Evolutionary conservation across 1,284 basidiomycete species (phyloP).

Genomic region (Ceratobasidium sp.): DNA sequence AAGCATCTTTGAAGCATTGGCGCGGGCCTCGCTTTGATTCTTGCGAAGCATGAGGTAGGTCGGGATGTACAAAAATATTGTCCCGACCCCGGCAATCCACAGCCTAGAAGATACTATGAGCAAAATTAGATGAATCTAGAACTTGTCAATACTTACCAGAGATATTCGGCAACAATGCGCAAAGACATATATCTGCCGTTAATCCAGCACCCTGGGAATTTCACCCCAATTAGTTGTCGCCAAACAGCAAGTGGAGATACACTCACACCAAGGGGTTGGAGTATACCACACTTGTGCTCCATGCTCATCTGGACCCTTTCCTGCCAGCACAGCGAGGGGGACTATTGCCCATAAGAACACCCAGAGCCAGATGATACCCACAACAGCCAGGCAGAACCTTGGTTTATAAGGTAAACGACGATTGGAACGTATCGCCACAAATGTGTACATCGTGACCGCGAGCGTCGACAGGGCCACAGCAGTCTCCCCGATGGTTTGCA

Average conservation of each 20-base stretch:
- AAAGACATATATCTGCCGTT: constrained; percentile 7
- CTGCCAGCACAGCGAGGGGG: neutral
- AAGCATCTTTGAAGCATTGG: constrained; percentile 17
- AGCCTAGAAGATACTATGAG: neutral
- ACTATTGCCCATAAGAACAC: constrained; percentile 10
- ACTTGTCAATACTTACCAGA: neutral
- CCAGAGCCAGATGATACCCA: constrained; percentile 9
- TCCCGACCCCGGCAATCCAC: constrained; percentile 17
- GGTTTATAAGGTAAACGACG: constrained; percentile 1
- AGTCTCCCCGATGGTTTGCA: constrained; percentile 47
- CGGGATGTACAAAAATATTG: constrained; percentile 4
- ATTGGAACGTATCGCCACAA: constrained; percentile 35
- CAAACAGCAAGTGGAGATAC: neutral
- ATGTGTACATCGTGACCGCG: constrained; percentile 46
- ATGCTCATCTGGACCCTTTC: neutral
- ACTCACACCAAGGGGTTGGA: constrained; percentile 24
- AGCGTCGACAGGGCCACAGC: constrained; percentile 45
- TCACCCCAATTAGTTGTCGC: too few species aligned
- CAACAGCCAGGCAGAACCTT: constrained; percentile 6
- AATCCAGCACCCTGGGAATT: constrained; percentile 20
- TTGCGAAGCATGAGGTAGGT: neutral
- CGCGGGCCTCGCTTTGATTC: neutral
- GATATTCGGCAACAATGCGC: constrained; percentile 15
- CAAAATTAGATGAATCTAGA: neutral
- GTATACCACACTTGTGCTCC: neutral